These are phyloP conservation scores for Xylariaceae sp. DNA, from an alignment of 2,329 filamentous ascomycete species.

Conservation along the genomic window DNA sequence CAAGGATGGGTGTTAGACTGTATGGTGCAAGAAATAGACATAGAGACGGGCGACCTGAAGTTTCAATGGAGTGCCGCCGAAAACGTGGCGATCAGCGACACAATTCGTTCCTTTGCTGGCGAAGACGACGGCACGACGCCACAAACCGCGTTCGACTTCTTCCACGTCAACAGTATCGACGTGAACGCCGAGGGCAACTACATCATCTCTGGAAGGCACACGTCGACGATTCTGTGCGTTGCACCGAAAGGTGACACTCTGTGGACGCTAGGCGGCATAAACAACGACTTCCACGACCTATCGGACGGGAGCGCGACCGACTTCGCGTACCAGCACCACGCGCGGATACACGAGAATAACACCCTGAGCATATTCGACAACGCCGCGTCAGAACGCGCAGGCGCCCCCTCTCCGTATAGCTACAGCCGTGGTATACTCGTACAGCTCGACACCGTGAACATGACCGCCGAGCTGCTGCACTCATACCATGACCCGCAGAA, in stretches of 20 bases:
- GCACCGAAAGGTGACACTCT: conserved; percentile 28
- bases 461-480: conserved; percentile 40
- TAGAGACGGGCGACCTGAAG: conserved; percentile 20
- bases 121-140: conserved; percentile 20
- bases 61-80: conserved; percentile 22
- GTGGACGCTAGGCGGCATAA: conserved; percentile 35
- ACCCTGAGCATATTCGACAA: conserved; percentile 37
- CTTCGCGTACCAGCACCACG: conserved; percentile 38
- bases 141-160: conserved; percentile 32
- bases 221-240: conserved; percentile 30
- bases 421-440: conserved; percentile 40
- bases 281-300: conserved; percentile 34
- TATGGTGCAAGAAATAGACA: conserved; percentile 22
- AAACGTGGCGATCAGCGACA: conserved; percentile 15
- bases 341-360: conserved; percentile 28
- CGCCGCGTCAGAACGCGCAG: conserved; percentile 23
- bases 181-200: conserved; percentile 34
- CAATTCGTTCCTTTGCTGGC: conserved; percentile 14
- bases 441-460: conserved; percentile 37
- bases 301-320: conserved; percentile 32
- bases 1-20: conserved; percentile 20
- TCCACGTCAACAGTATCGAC: conserved; percentile 36
- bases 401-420: conserved; percentile 18
- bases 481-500: conserved; percentile 35
- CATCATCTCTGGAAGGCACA: conserved; percentile 34